Evolutionary conservation across 1,284 basidiomycete species (phyloP), one percentile per base, ranked within the genome.

Genomic region (Mycena sp.): DNA sequence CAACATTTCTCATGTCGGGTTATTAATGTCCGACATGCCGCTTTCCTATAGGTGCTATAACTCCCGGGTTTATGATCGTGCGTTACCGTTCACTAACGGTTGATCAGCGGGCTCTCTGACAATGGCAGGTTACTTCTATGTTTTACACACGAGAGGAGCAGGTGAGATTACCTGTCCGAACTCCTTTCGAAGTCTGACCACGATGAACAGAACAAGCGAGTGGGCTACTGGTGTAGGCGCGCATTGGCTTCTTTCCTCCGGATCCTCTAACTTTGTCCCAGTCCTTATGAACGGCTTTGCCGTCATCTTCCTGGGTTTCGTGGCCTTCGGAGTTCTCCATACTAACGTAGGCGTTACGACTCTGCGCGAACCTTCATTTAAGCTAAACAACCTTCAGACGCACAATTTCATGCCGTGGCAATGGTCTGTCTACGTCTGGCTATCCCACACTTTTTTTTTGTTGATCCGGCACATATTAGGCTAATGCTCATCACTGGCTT

Each of bases 101-200:
- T 11, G 7, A 35, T 28, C 25, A 30, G 29, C 19, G 23, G 23
- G 30, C 44, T 32, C 30, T 19, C 40, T 55, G 25, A 67, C 26
- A 25, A 48, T 53, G 26, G 16, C 21, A 67, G 65, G 62, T 91
- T 57, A 90, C 81, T 58, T 85, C 88, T 28, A 92, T 92, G 91
- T 93, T 92, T 73, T 94, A 94, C 74, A 93, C 90, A 0, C 82
- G 88, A 25, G 84, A 77, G 12, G 92, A 94, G 71, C 90, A 92
- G 71, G 91, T 89, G 0, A 70, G 85, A 9, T 17, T 38, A 14
- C n/a, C 46, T 37, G 19, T 49, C 10, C 40, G 28, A 50, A n/a
- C 1, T 1, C 91, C 90, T 71, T 28, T 58, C 30, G 21, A 11
- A 29, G 35, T 44, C 61, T 63, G 30, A 63, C 26, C 19, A 10